Evolutionary conservation across 164 flowering plant species (phyloP), one percentile per base, ranked within the genome.

Genomic region (Magnolia sinica): DNA sequence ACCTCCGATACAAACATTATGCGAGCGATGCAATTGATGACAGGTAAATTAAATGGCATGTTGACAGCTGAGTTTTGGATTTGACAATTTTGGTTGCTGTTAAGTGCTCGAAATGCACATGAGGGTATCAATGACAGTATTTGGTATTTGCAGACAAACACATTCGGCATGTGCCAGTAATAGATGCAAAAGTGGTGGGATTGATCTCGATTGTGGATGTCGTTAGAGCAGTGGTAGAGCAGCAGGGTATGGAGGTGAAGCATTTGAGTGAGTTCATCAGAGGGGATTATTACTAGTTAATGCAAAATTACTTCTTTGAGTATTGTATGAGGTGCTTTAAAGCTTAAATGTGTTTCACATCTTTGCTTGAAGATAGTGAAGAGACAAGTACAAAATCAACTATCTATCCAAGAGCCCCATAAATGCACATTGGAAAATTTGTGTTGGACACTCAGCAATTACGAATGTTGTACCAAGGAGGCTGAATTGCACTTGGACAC

Each of bases 141-240:
- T 77, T 81, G 29, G 23, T 77, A 75, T 72, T 76, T 23, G 64
- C 88, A 93, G 98, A 93, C 14, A 83, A 95, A 74, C 92, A 87
- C 1, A 88, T 93, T 65, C 79, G 97, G 68, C 99, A 95, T 75
- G 83, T 88, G 49, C 99, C 99, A 0, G 97, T 95, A 10, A 87
- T 95, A 63, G 93, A 95, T 81, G 90, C 88, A 52, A 92, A 83
- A 84, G 79, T 93, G 63, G 89, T 90, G 14, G 98, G 98, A 66
- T 89, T 95, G 95, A 87, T 95, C 67, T 95, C 98, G 7, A 88
- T 95, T n/a, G 88, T 83, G 18, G 98, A 93, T 87, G 91, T 92
- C 49, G 93, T 93, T 59, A 76, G 87, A 79, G 86, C 90, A 37
- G 91, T 93, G 31, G 91, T 93, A 64, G 96, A 90, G 75, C 93